Conservation (phyloP, 768 basidiomycete species). For the Auricularia sp. region DNA sequence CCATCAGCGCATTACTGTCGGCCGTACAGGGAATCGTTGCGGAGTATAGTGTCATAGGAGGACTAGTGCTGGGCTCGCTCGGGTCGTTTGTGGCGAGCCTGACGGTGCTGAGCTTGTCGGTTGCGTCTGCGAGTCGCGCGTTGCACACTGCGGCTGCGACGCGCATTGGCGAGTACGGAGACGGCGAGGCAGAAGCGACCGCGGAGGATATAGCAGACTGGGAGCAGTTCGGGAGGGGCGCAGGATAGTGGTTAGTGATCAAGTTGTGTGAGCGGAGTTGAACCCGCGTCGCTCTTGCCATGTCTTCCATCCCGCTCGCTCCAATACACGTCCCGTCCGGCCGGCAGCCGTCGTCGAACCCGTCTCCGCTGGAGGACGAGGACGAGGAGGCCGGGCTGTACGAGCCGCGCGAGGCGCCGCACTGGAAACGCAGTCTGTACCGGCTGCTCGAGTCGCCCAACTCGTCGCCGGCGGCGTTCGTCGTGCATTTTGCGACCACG, state of each 20-base stretch:
- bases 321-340: neutral
- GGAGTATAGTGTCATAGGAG: neutral
- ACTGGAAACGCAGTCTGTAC: neutral
- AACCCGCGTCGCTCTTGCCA: neutral
- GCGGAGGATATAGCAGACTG: neutral
- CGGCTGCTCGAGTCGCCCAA: neutral
- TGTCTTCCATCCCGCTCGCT: neutral
- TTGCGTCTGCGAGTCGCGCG: neutral
- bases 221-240: neutral
- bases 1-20: neutral
- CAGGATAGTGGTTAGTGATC: neutral
- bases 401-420: neutral
- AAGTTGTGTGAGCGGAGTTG: neutral
- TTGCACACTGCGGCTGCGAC: neutral
- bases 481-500: conserved; percentile 62
- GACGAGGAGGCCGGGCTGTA: neutral
- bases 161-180: neutral
- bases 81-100: neutral
- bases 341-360: neutral
- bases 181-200: neutral
- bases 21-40: neutral
- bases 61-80: neutral
- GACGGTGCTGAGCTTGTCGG: neutral
- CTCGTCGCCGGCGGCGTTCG: conserved; percentile 64
- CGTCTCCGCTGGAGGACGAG: neutral